Evolutionary conservation across 805 yeast genomes (phyloP).

Genomic region (Pichia gijzeniarum): DNA sequence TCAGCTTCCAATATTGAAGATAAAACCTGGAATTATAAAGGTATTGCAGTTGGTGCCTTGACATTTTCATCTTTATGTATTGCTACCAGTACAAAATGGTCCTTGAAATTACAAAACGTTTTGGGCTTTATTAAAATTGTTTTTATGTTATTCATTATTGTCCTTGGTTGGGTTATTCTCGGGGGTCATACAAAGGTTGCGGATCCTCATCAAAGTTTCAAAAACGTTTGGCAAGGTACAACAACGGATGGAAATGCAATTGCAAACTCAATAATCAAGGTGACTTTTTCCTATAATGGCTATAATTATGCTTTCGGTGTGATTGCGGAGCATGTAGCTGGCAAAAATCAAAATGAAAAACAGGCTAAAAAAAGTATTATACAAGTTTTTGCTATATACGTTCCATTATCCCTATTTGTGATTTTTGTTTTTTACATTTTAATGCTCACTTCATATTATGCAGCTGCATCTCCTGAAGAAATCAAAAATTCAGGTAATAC

Average conservation of each 20-base stretch:
- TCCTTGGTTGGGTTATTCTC: constrained; percentile 80
- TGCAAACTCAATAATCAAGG: constrained; percentile 38
- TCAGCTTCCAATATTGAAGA: constrained; percentile 65
- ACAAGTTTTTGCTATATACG: constrained; percentile 61
- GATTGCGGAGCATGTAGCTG: constrained; percentile 37
- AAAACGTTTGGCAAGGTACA: constrained; percentile 35
- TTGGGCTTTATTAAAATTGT: constrained; percentile 69
- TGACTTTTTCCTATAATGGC: constrained; percentile 39
- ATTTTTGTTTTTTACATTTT: constrained; percentile 65
- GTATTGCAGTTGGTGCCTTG: constrained; percentile 67
- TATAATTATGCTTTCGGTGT: constrained; percentile 35
- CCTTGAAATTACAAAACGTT: constrained; percentile 57
- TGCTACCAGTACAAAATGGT: constrained; percentile 54
- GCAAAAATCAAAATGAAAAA: constrained; percentile 18
- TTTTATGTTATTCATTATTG: constrained; percentile 61
- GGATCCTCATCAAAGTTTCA: constrained; percentile 25
- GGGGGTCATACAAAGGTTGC: constrained; percentile 52
- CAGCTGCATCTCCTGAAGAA: constrained; percentile 59
- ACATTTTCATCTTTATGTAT: constrained; percentile 64
- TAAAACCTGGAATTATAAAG: constrained; percentile 72
- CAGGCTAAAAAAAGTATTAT: constrained; percentile 42
- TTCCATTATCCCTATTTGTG: constrained; percentile 61
- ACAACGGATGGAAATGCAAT: constrained; percentile 38
- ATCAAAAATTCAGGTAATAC: constrained; percentile 57
- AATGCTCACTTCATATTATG: constrained; percentile 73